phyloP scores from a whole-genome alignment of 2,329 filamentous ascomycete species.

The Aspergillus jensenii region DNA sequence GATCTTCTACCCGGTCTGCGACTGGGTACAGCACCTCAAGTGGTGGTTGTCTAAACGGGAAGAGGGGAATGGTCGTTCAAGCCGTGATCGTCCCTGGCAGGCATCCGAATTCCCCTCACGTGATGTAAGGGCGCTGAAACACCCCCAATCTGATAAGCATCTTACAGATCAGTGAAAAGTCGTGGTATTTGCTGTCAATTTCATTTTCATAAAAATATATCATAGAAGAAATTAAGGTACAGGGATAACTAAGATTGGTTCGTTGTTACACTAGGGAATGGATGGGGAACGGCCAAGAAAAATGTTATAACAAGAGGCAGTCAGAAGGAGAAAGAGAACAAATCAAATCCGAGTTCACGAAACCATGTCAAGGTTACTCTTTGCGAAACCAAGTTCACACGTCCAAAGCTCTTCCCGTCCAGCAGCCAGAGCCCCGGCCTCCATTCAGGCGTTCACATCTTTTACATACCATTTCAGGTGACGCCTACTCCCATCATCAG shows the following conservation, averaged over 20 bases:
- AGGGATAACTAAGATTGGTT: not conserved
- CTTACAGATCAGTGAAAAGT: no score
- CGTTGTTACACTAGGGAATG: conserved; percentile 1
- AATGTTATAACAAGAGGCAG: not conserved
- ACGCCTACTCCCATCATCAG: not conserved
- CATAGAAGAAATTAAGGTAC: not conserved
- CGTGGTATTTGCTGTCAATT: not conserved
- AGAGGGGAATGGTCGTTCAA: conserved; percentile 13
- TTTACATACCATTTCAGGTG: not conserved
- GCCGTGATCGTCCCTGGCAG: conserved; percentile 13
- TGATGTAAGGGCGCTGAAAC: conserved; percentile 8
- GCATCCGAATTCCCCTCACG: conserved; percentile 16
- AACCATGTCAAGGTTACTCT: not conserved
- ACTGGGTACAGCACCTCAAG: conserved; percentile 12
- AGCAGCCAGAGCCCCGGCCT: conserved; percentile 4
- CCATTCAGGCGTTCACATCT: not conserved
- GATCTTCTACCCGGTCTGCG: conserved; percentile 15
- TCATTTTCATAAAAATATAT: not conserved
- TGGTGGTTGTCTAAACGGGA: conserved; percentile 3
- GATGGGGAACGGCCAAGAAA: not conserved
- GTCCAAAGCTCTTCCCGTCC: conserved; percentile 7
- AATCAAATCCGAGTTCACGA: not conserved
- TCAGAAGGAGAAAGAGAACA: not conserved
- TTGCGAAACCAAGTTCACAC: not conserved
- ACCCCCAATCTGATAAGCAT: not conserved